These are phyloP conservation scores for Coriaria nepalensis DNA, from an alignment of 306 rosid genomes.

Conservation along the genomic window DNA sequence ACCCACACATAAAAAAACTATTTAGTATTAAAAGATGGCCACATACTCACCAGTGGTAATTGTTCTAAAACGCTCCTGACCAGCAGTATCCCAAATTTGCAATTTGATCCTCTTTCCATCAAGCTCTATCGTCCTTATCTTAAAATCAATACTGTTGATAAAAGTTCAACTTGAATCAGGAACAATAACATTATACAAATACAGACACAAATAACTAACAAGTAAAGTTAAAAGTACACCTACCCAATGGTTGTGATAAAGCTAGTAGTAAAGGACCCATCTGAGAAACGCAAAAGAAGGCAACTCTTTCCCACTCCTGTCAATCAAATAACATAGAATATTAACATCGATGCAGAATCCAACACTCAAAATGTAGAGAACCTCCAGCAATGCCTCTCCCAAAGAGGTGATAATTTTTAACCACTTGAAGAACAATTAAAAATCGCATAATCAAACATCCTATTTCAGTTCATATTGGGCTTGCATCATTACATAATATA, in stretches of 20 bases:
- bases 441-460: too few relatives aligned
- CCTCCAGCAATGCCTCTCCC: not conserved
- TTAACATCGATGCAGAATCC: not conserved
- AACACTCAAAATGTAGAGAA: not conserved
- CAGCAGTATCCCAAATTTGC: constrained; percentile 99
- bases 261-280: constrained; percentile 93
- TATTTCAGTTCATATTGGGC: too few relatives aligned
- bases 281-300: constrained; percentile 91
- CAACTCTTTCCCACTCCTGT: constrained; percentile 99
- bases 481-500: too few relatives aligned
- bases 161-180: constrained; percentile 21
- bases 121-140: constrained; percentile 94
- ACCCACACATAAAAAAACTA: not conserved
- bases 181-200: constrained; percentile 5
- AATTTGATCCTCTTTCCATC: constrained; percentile 83
- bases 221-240: constrained; percentile 7
- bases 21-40: not conserved
- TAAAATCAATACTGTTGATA: constrained; percentile 73
- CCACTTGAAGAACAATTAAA: not conserved
- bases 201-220: constrained; percentile 4
- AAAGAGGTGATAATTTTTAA: not conserved
- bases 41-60: constrained; percentile 74
- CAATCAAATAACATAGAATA: constrained; percentile 6
- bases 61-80: constrained; percentile 88
- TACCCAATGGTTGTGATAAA: constrained; percentile 95